Evolutionary conservation across 2,329 filamentous ascomycete species (phyloP).

Genomic region (Simplicillium sp.): DNA sequence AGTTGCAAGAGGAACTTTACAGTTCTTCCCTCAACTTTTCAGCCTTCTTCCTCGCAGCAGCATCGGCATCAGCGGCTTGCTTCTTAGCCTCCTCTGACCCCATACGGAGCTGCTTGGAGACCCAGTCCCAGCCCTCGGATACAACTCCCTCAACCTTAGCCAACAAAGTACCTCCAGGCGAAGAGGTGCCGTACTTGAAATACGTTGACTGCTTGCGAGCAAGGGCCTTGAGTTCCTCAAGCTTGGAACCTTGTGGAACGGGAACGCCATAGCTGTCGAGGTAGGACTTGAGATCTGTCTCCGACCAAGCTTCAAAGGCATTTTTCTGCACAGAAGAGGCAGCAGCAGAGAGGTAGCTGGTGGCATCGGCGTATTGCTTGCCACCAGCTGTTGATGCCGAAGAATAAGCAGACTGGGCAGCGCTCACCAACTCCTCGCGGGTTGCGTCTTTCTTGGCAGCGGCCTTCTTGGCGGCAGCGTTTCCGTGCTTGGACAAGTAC

Average conservation of each 20-base stretch:
- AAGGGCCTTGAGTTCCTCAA: slow-evolving; percentile 60
- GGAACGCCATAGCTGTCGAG: slow-evolving; percentile 68
- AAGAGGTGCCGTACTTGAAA: slow-evolving; percentile 66
- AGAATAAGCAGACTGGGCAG: slow-evolving; percentile 50
- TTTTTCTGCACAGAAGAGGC: slow-evolving; percentile 56
- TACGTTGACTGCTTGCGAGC: slow-evolving; percentile 67
- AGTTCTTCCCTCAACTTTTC: slow-evolving; percentile 32
- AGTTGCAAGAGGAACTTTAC: no score
- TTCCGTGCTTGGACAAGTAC: slow-evolving; percentile 42
- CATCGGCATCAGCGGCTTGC: slow-evolving; percentile 28
- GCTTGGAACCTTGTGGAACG: slow-evolving; percentile 55
- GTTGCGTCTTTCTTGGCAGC: slow-evolving; percentile 54
- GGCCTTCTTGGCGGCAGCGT: slow-evolving; percentile 46
- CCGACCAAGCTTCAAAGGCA: slow-evolving; percentile 65
- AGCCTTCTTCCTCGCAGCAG: slow-evolving; percentile 16
- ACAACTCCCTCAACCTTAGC: slow-evolving; percentile 49
- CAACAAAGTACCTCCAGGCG: slow-evolving; percentile 54
- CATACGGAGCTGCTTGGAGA: slow-evolving; percentile 35
- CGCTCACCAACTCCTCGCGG: slow-evolving; percentile 64
- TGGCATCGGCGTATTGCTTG: slow-evolving; percentile 54
- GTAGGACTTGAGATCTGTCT: slow-evolving; percentile 66
- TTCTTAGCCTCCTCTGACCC: slow-evolving; percentile 39
- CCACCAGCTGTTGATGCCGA: slow-evolving; percentile 52
- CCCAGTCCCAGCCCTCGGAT: slow-evolving; percentile 40
- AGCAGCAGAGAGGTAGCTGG: slow-evolving; percentile 57